phyloP scores from a whole-genome alignment of 2,329 filamentous ascomycete species.

The Pseudogymnoascus sp. region DNA sequence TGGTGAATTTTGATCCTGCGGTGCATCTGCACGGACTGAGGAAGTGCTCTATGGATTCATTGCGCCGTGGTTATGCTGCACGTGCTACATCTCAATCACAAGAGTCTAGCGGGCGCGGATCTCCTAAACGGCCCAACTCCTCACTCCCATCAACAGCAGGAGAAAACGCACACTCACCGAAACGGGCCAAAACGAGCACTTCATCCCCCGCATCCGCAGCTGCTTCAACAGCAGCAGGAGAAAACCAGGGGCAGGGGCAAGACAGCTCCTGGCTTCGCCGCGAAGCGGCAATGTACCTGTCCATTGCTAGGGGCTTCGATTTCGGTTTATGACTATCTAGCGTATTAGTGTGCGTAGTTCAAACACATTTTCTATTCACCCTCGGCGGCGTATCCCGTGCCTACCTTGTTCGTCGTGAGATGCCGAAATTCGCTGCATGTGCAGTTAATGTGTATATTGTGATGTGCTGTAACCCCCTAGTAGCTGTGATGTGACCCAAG shows the following conservation, averaged over 20 bases:
- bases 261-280: background rate
- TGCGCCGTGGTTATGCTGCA: background rate
- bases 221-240: background rate
- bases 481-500: background rate
- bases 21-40: conserved; percentile 29
- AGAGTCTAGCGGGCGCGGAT: background rate
- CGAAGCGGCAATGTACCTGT: background rate
- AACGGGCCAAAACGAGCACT: background rate
- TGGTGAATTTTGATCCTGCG: conserved; percentile 38
- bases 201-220: background rate
- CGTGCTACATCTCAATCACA: background rate
- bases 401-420: background rate
- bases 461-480: too few species aligned
- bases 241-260: background rate
- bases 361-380: background rate
- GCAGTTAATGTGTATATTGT: background rate
- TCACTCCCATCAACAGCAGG: background rate
- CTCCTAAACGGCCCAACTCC: background rate
- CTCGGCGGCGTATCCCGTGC: background rate
- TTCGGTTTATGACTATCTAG: background rate
- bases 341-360: background rate
- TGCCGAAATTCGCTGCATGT: background rate
- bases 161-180: background rate
- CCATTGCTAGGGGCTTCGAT: background rate
- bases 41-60: conserved; percentile 17